These are phyloP conservation scores for Thalassiosira livingstoniorum DNA, from an alignment of 352 stramenopile species.

Conservation along the genomic window DNA sequence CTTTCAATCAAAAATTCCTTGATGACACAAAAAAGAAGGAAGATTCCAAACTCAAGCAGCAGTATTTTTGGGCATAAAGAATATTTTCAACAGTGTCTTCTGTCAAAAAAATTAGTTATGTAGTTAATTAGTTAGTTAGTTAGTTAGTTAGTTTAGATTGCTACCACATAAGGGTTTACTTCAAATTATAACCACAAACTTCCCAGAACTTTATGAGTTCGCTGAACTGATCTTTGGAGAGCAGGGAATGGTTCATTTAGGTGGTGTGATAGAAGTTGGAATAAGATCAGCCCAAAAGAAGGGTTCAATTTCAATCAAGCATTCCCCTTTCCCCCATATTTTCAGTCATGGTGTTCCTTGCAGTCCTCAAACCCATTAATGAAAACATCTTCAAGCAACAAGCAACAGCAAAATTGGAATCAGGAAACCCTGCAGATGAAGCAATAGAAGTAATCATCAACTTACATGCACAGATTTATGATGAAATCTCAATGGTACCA, in stretches of 20 bases:
- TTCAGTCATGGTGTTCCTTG: constrained; percentile 20
- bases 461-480: too few species aligned
- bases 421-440: constrained; percentile 22
- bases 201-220: constrained; percentile 24
- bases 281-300: constrained; percentile 21
- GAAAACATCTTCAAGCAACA: not conserved
- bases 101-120: too few species aligned
- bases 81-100: constrained; percentile 56
- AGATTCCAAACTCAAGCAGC: constrained; percentile 1
- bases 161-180: constrained; percentile 13
- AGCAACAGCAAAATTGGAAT: not conserved
- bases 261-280: constrained; percentile 25
- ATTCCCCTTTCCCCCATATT: constrained; percentile 43
- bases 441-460: constrained; percentile 1
- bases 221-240: constrained; percentile 21
- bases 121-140: too few species aligned
- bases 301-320: constrained; percentile 43
- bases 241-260: constrained; percentile 21
- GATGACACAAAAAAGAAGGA: not conserved
- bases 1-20: constrained; percentile 39
- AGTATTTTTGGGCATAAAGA: constrained; percentile 36
- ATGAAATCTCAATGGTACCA: not conserved
- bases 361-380: constrained; percentile 3
- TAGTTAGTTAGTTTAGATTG: too few species aligned
- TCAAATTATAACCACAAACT: constrained; percentile 17